Conservation (phyloP, 2,329 filamentous ascomycete species). For the Xylaria multiplex region DNA sequence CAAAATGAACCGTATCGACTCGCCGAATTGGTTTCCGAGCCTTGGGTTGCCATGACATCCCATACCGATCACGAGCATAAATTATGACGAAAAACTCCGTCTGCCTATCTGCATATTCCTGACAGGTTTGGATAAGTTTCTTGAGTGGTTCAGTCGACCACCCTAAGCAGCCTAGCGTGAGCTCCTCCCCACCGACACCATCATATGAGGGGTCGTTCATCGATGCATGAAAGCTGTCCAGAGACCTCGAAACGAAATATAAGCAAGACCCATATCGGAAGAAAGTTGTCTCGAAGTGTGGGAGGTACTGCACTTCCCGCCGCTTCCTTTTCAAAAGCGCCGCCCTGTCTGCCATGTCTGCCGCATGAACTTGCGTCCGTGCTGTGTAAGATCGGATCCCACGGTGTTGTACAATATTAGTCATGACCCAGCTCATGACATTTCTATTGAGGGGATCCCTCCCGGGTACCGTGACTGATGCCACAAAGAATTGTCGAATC, state of each 20-base stretch:
- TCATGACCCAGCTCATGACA: constrained; percentile 58
- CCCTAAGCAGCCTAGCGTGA: constrained; percentile 61
- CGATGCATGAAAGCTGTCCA: constrained; percentile 51
- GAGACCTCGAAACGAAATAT: constrained; percentile 57
- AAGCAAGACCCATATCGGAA: constrained; percentile 61
- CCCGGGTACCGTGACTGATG: constrained; percentile 56
- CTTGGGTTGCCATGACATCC: constrained; percentile 60
- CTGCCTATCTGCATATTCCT: constrained; percentile 59
- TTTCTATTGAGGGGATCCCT: constrained; percentile 58
- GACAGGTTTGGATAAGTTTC: constrained; percentile 57
- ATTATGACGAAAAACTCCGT: constrained; percentile 62
- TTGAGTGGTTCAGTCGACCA: constrained; percentile 62
- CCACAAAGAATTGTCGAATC: constrained; percentile 56
- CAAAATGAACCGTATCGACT: constrained; percentile 63
- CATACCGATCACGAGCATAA: constrained; percentile 57
- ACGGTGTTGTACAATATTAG: constrained; percentile 51
- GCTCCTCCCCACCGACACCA: constrained; percentile 58
- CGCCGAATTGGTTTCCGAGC: constrained; percentile 60
- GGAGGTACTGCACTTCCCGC: constrained; percentile 56
- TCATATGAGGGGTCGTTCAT: constrained; percentile 57
- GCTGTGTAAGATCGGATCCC: constrained; percentile 57
- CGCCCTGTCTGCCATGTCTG: constrained; percentile 50
- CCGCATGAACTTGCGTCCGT: constrained; percentile 52
- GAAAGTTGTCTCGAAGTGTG: constrained; percentile 58
- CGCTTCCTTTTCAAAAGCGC: constrained; percentile 55